phyloP scores from a whole-genome alignment of 352 stramenopile species.

The Pythium guiyangense region DNA sequence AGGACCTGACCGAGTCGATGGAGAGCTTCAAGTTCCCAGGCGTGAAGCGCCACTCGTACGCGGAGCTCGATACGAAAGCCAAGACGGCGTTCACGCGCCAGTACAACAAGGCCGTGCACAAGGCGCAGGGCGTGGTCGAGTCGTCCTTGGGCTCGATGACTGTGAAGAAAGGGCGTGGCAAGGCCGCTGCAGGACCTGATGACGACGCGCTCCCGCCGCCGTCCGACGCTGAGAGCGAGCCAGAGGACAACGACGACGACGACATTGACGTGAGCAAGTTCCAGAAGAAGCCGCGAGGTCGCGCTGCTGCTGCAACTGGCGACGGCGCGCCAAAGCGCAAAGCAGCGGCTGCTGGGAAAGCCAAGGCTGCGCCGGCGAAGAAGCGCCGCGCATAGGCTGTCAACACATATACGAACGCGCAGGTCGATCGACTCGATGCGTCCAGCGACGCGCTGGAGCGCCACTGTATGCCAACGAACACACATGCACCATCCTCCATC shows the following conservation, averaged over 20 bases:
- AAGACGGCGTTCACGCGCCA: slow-evolving; percentile 94
- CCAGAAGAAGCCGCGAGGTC: slow-evolving; percentile 64
- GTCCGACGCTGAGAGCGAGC: slow-evolving; percentile 72
- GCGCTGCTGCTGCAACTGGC: slow-evolving; percentile 13
- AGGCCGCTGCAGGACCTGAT: slow-evolving; percentile 34
- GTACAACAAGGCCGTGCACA: slow-evolving; percentile 93
- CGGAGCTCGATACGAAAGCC: slow-evolving; percentile 77
- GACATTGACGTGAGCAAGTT: slow-evolving; percentile 69
- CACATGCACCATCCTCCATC: background rate
- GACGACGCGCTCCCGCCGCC: slow-evolving; percentile 43
- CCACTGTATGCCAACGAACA: background rate
- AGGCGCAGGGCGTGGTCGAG: slow-evolving; percentile 92
- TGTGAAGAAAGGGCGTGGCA: slow-evolving; percentile 68
- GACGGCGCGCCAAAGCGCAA: slow-evolving; percentile 45
- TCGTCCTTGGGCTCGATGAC: slow-evolving; percentile 61
- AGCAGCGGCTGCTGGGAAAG: slow-evolving; percentile 21
- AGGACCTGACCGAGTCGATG: slow-evolving; percentile 98
- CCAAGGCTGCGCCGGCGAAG: slow-evolving; percentile 53
- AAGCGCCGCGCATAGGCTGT: slow-evolving; percentile 35
- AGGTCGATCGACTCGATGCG: too few relatives aligned
- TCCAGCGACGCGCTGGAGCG: background rate
- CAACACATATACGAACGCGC: background rate
- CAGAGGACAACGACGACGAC: slow-evolving; percentile 51
- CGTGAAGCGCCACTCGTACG: slow-evolving; percentile 72
- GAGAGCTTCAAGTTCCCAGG: slow-evolving; percentile 86